These are phyloP conservation scores for Suillus tomentosus DNA, from an alignment of 768 basidiomycete species.

Conservation along the genomic window DNA sequence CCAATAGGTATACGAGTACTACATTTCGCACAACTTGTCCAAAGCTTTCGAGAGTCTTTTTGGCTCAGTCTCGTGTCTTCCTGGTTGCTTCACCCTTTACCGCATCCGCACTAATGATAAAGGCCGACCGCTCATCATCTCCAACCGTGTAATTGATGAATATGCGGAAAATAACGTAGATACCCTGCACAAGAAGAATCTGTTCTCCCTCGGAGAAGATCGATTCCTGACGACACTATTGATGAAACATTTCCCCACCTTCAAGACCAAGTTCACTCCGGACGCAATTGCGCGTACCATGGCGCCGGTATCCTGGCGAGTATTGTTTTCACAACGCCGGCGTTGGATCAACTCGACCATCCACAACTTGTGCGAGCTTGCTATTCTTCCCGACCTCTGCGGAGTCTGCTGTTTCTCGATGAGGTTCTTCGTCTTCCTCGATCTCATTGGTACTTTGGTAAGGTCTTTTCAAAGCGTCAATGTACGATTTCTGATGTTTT, in stretches of 20 bases:
- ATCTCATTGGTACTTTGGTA: constrained; percentile 64
- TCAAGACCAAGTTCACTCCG: constrained; percentile 68
- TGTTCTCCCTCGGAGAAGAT: constrained; percentile 71
- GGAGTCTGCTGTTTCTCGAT: constrained; percentile 77
- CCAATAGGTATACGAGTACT: constrained; percentile 64
- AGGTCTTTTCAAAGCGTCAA: constrained; percentile 11
- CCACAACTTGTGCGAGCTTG: constrained; percentile 67
- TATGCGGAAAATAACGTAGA: constrained; percentile 68
- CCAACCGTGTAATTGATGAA: constrained; percentile 69
- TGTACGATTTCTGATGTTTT: constrained; percentile 13
- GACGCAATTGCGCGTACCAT: constrained; percentile 65
- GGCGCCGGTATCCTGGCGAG: constrained; percentile 62
- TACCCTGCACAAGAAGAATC: constrained; percentile 72
- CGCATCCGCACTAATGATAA: constrained; percentile 73
- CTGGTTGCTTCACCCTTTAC: constrained; percentile 74
- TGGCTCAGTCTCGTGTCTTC: constrained; percentile 73
- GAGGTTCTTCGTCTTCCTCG: constrained; percentile 70
- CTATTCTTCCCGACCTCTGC: constrained; percentile 62
- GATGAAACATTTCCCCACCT: constrained; percentile 70
- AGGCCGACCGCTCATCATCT: constrained; percentile 71
- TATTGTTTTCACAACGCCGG: constrained; percentile 66
- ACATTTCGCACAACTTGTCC: constrained; percentile 65
- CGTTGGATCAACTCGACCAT: constrained; percentile 78
- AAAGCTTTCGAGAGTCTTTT: constrained; percentile 72
- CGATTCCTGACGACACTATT: constrained; percentile 69